Evolutionary conservation across 257 asterid species (phyloP).

Genomic region (Euphrasia confusa): DNA sequence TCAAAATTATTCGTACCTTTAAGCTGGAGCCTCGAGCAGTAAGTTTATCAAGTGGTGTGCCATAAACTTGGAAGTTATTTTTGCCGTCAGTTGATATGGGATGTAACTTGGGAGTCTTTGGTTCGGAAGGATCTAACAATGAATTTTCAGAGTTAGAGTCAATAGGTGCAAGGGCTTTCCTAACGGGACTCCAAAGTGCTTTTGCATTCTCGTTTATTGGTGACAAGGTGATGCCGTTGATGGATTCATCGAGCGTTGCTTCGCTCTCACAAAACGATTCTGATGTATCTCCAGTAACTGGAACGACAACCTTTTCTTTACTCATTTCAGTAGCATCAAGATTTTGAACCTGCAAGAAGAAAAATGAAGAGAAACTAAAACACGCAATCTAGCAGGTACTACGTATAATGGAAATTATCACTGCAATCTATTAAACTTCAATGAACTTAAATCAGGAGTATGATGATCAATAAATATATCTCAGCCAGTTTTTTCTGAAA

Average conservation of each 20-base stretch:
- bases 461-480: not conserved
- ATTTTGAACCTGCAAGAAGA: constrained; percentile 34
- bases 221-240: constrained; percentile 17
- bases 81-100: constrained; percentile 25
- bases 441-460: not conserved
- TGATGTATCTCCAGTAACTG: constrained; percentile 25
- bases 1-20: constrained; percentile 44
- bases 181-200: constrained; percentile 31
- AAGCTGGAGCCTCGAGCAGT: constrained; percentile 50
- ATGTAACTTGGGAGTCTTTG: constrained; percentile 39
- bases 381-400: not conserved
- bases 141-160: constrained; percentile 36
- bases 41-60: constrained; percentile 67
- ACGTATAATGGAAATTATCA: not conserved
- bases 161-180: constrained; percentile 61
- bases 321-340: constrained; percentile 30
- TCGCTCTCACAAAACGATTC: constrained; percentile 27
- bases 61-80: constrained; percentile 26
- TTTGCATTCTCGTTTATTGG: constrained; percentile 29
- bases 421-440: not conserved
- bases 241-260: constrained; percentile 6
- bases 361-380: not conserved
- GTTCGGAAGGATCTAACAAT: constrained; percentile 29
- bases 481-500: no score
- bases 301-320: constrained; percentile 27